Evolutionary conservation across 1,284 basidiomycete species (phyloP), one percentile per base, ranked within the genome.

Genomic region (Termitomyces sp.): DNA sequence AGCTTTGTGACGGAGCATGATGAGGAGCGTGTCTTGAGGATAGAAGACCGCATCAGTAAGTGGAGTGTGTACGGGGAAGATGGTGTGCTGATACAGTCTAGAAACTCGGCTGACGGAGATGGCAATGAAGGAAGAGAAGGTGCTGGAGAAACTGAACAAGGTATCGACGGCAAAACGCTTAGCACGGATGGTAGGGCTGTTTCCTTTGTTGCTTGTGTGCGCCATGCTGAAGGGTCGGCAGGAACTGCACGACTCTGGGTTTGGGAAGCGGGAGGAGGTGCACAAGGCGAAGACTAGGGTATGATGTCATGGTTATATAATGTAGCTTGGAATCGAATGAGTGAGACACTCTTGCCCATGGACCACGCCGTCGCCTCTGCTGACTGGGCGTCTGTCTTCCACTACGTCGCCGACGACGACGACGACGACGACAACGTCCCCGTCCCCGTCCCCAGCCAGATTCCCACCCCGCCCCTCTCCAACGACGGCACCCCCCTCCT

Each of bases 1-100:
- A 98, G 93, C 63, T 92, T 99, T 66, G 91, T 99, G 52, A 97
- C 94, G 2, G 96, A 99, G 72, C 76, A 84, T 43, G 96, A 99
- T 66, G 92, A 97, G 63, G 86, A 94, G 59, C 78, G 90, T 46
- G 81, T 99, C 36, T 68, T 92, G 62, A 79, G 73, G 55, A 91
- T 99, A 59, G 97, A 99, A 71, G 80, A 83, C 44, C 85, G 92
- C 38, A 95, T 98, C 58, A 83, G 92, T 88, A 69, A 70, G 83
- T 79, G 41, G 6, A 12, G 17, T 53, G 45, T 15, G 43, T 19
- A 1, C 17, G 5, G 19, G 51, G 41, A 42, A 12, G 24, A 19
- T 1, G 31, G 24, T 5, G 50, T 51, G 43, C 62, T 41, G 26
- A 58, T 31, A 31, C 1, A 5, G 13, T 26, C 10, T 2, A 92